Conservation (phyloP, 2,329 filamentous ascomycete species). For the Emericellopsis atlantica region DNA sequence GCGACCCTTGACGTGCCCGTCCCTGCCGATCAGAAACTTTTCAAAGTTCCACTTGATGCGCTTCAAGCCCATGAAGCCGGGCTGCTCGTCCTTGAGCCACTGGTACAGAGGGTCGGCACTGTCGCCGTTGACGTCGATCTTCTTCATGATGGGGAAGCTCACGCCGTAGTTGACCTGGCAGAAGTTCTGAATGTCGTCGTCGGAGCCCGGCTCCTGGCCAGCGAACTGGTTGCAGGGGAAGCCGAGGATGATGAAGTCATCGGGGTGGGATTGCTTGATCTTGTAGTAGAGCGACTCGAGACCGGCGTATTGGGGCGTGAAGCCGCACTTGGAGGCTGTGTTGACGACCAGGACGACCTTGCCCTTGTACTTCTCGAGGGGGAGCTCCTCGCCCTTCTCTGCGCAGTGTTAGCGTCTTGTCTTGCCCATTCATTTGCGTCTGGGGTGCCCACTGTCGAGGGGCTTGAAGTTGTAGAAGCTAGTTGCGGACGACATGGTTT, state of each 20-base stretch:
- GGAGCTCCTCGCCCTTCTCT: conserved; percentile 53
- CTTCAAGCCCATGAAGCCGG: conserved; percentile 80
- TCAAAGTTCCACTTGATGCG: conserved; percentile 99
- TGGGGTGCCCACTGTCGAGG: conserved; percentile 53
- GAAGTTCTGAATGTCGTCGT: conserved; percentile 71
- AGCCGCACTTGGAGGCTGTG: conserved; percentile 97
- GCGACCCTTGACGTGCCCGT: conserved; percentile 73
- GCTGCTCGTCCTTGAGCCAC: conserved; percentile 62
- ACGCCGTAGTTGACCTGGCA: conserved; percentile 92
- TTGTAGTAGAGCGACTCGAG: conserved; percentile 84
- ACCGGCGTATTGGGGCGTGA: conserved; percentile 88
- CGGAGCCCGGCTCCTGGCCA: conserved; percentile 71
- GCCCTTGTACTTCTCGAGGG: conserved; percentile 62
- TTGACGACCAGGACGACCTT: conserved; percentile 96
- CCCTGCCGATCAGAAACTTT: conserved; percentile 82
- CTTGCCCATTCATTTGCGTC: too few relatives aligned
- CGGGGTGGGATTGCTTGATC: conserved; percentile 53
- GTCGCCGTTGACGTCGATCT: conserved; percentile 88
- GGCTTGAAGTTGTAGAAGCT: conserved; percentile 76
- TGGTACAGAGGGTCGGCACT: conserved; percentile 67
- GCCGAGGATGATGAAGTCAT: conserved; percentile 77
- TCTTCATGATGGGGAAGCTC: conserved; percentile 79
- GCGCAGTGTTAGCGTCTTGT: neutral
- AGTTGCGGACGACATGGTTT: conserved; percentile 24
- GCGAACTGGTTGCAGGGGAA: conserved; percentile 99